phyloP scores from a whole-genome alignment of 371 early-diverging fungal genomes.

The Mucor plumbeus region DNA sequence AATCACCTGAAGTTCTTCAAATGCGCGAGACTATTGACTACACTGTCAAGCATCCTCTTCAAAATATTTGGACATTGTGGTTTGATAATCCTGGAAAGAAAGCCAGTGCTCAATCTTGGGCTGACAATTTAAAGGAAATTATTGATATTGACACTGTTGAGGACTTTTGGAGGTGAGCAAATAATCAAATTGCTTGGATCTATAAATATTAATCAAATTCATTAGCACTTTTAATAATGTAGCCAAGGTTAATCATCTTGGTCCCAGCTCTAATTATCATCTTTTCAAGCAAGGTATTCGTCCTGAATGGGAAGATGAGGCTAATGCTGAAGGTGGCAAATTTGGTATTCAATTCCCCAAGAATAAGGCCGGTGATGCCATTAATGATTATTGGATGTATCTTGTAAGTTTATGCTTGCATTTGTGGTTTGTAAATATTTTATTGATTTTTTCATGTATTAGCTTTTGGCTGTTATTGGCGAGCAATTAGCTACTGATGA shows the following conservation, averaged over 20 bases:
- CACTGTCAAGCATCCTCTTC: slow-evolving; percentile 90
- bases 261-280: slow-evolving; percentile 90
- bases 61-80: slow-evolving; percentile 94
- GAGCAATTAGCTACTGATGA: slow-evolving; percentile 81
- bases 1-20: slow-evolving; percentile 24
- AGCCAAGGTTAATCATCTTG: slow-evolving; percentile 78
- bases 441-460: not conserved
- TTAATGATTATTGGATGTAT: slow-evolving; percentile 87
- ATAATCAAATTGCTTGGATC: not conserved
- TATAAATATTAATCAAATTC: not conserved
- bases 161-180: slow-evolving; percentile 93
- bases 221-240: slow-evolving; percentile 89
- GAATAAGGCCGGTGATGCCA: slow-evolving; percentile 71
- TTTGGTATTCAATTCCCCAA: slow-evolving; percentile 88
- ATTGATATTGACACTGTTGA: slow-evolving; percentile 91
- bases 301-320: slow-evolving; percentile 99
- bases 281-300: slow-evolving; percentile 96
- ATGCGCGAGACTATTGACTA: slow-evolving; percentile 57
- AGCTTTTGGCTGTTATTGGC: slow-evolving; percentile 91
- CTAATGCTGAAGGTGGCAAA: slow-evolving; percentile 96
- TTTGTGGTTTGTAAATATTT: not conserved
- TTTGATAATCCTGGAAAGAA: slow-evolving; percentile 90
- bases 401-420: slow-evolving; percentile 57
- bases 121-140: slow-evolving; percentile 86
- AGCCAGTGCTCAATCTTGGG: slow-evolving; percentile 84